Base-by-base conservation (phyloP, 2,329 filamentous ascomycete species). In the Leptodontidium sp. region DNA sequence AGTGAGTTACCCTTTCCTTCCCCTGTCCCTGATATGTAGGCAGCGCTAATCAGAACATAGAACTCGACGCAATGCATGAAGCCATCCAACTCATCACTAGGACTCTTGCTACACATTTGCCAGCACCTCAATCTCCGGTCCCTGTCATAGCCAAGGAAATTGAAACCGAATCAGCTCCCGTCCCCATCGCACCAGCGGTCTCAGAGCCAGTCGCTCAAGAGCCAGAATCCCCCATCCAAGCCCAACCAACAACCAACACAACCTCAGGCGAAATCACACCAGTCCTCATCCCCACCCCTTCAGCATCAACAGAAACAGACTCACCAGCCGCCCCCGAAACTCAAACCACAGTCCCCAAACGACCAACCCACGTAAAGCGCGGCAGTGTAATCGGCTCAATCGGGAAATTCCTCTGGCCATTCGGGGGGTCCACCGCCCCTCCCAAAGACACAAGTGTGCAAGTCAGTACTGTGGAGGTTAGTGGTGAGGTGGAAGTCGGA, bases 51-150 rank as follows among this genome's bases (percentile, higher is more conserved):
- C 8, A n/a, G 8, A n/a, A 29, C 1, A 49, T 21, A 71, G 70
- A 72, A 64, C 43, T 72, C 15, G 70, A 72, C n/a, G 57, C 38
- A 2, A 65, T 72, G 66, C 68, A 70, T 38, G 61, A 64, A 29
- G 64, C 70, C 1, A 64, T 72, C n/a, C 58, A 70, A 29, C 64
- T 65, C 15, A 65, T 71, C 24, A 65, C 66, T 11, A 53, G 64
- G 35, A 61, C 47, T 2, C 49, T 71, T 7, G 66, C 68, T 15
- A 32, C 43, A 15, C 58, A 65, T 32, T 53, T 59, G 29, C 55
- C 53, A 61, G 45, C 35, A 59, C 57, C 21, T 8, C 53, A 24
- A 40, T 24, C 43, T 7, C 15, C 35, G 3, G 35, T 45, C 40
- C 49, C 38, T 11, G 24, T 21, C 15, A 26, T 24, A 35, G 57